Evolutionary conservation across 345 rosid genomes (phyloP).

Genomic region (Sisymbrium altissimum): DNA sequence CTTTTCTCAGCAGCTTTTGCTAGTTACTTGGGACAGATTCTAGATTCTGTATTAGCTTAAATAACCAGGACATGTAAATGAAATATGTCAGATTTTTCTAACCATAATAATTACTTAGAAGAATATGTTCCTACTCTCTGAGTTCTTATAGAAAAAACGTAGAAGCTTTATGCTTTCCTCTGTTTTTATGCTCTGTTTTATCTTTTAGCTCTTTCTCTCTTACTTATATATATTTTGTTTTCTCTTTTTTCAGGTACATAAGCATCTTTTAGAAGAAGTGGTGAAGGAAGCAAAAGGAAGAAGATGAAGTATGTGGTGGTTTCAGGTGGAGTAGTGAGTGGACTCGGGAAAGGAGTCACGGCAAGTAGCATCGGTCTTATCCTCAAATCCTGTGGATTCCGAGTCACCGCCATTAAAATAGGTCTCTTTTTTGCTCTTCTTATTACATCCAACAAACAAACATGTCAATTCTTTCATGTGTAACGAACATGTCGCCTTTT

Average conservation of each 20-base stretch:
- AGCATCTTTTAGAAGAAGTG: not conserved
- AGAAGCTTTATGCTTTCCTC: no score
- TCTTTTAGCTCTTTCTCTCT: not conserved
- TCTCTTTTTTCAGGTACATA: slow-evolving; percentile 1
- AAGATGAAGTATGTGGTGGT: slow-evolving; percentile 58
- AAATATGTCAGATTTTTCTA: no score
- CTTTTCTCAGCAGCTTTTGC: not conserved
- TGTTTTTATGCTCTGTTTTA: no score
- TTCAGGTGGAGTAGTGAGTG: slow-evolving; percentile 65
- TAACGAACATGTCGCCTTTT: slow-evolving; percentile 2
- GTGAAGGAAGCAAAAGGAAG: not conserved
- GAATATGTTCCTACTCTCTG: no score
- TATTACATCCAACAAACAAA: not conserved
- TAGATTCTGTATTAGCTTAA: not conserved
- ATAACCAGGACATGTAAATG: not conserved
- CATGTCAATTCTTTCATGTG: slow-evolving; percentile 14
- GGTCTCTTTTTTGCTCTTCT: slow-evolving; percentile 12
- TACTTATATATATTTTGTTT: not conserved
- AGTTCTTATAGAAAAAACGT: no score
- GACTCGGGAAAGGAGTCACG: slow-evolving; percentile 62
- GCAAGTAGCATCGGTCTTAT: slow-evolving; percentile 62
- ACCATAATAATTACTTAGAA: not conserved
- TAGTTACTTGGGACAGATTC: not conserved
- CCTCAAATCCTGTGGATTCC: slow-evolving; percentile 36
- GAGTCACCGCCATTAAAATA: slow-evolving; percentile 40